Evolutionary conservation across 2,329 filamentous ascomycete species (phyloP), one percentile per base, ranked within the genome.

Genomic region (Colletotrichum sp.): DNA sequence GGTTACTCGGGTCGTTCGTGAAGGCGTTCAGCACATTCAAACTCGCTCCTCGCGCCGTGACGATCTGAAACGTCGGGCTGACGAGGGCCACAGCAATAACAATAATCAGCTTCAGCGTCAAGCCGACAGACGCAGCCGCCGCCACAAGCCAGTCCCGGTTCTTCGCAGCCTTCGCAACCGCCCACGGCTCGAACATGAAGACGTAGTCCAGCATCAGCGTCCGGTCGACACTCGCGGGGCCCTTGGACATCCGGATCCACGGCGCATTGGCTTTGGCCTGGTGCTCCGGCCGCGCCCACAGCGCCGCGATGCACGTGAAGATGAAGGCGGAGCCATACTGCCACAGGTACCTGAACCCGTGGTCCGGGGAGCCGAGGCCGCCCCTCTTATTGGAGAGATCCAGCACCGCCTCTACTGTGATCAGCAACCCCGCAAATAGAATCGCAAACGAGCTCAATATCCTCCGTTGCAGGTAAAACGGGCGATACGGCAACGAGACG

Each of bases 281-380:
- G 69, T 83, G 85, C 64, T 87, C 86, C 12, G 85, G 84, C 19
- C 85, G 81, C 12, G 77, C 78, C 84, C 85, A 87, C 11, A 82
- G 44, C 15, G 80, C 82, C 6, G 83, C 82, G 19, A 84, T 76
- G 0, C 84, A 67, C 6, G 81, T 81, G 62, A 86, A 79, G 15
- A 86, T 71, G 12, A 83, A 80, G 0, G 83, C 82, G 4, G 83
- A 82, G 15, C 81, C 82, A 68, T 85, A 85, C 66, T 85, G 82
- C 82, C 84, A 87, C 30, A 86, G 67, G 39, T 86, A 86, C 34
- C 84, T 82, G 9, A 81, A 78, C 19, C 76, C 77, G 25, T 79
- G 69, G 34, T 79, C 77, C 1, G 78, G 81, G 11, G 79, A 77
- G 7, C 80, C 80, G 15, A 85, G 76, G 1, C 84, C 84, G 13